Base-by-base conservation (phyloP, 352 stramenopile species). In the Thalassiosira ordinaria region DNA sequence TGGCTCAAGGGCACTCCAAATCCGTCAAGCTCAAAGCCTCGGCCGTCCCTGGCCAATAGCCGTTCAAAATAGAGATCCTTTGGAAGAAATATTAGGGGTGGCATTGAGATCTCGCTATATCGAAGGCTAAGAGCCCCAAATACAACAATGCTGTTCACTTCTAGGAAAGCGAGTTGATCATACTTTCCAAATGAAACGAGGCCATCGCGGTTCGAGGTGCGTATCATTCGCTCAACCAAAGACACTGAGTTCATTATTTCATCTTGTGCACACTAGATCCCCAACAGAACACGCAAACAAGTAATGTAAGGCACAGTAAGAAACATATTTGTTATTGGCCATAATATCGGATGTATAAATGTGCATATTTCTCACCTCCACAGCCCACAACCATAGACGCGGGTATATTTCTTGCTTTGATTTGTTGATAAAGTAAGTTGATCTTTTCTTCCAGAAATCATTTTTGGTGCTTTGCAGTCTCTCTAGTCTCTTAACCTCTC, bases 1-100 rank as follows among this genome's bases (percentile, higher is more conserved):
- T 76, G 20, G 29, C 78, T 77, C 14, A 78, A 9, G 31, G 65
- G 57, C 11, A 27, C 33, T 5, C 74, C 74, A 78, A 78, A 82
- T 8, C 74, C 65, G 1, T 78, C 47, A 1, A 65, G 18, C 18
- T 69, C 24, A 49, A 29, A 47, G 22, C 47, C 8, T 39, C 55
- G 39, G 39, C 27, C 31, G 49, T 49, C 29, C 20, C 57, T 55
- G 3, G 51, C 44, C 29, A 78, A 18, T 8, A 74, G 59, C 27
- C 39, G 16, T n/a, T 65, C 1, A 26, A 56, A 26, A 35, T 73
- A 66, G 16, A 57, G 18, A 41, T 41, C 5, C 27, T 73, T 67
- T 1, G 65, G 57, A 16, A 82, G 67, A 0, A 78, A 35, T 9
- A 77, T 66, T 11, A 11, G 33, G n/a, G 41, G 52, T 29, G 47